Percentiles rank a stretch among this genome's conserved stretches.
Evolutionary conservation across 208 protist species (phyloP).

Genomic region (Wallacemonas sp.): DNA sequence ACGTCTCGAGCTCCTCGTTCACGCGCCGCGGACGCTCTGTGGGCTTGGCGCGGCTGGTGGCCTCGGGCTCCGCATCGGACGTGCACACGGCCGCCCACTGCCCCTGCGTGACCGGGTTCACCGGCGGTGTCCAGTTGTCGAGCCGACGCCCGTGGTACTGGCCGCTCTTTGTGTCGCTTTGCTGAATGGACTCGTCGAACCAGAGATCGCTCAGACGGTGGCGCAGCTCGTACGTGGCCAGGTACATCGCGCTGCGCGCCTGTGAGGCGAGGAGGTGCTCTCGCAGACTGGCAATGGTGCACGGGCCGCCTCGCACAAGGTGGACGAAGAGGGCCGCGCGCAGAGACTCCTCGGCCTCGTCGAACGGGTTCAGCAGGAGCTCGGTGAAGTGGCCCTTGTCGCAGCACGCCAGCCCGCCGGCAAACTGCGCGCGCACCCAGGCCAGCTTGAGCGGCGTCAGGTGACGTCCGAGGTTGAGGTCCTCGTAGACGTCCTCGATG

Average conservation of each 20-base stretch:
- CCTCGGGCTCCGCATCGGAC: constrained; percentile 10
- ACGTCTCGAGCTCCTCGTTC: not conserved
- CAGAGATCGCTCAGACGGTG: constrained; percentile 52
- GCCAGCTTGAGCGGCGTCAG: constrained; percentile 48
- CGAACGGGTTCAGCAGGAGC: constrained; percentile 24
- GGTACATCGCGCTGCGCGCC: not conserved
- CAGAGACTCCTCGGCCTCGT: constrained; percentile 27
- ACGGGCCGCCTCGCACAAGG: constrained; percentile 22
- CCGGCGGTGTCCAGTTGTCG: constrained; percentile 23
- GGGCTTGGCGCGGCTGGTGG: not conserved
- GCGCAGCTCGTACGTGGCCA: constrained; percentile 43
- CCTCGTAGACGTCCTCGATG: constrained; percentile 85
- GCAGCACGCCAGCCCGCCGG: constrained; percentile 27
- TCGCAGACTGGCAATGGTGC: constrained; percentile 16
- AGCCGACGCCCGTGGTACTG: constrained; percentile 18
- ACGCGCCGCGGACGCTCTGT: constrained; percentile 13
- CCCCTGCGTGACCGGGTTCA: constrained; percentile 12
- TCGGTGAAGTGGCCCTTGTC: not conserved
- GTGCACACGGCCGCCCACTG: constrained; percentile 28
- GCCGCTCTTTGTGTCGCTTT: constrained; percentile 14
- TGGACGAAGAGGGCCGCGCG: constrained; percentile 22
- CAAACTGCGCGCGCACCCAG: constrained; percentile 74
- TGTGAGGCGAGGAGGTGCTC: constrained; percentile 6
- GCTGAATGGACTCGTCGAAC: constrained; percentile 28
- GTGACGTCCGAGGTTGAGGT: constrained; percentile 74